phyloP scores from a whole-genome alignment of 371 early-diverging fungal species.

The Mucor indicus region DNA sequence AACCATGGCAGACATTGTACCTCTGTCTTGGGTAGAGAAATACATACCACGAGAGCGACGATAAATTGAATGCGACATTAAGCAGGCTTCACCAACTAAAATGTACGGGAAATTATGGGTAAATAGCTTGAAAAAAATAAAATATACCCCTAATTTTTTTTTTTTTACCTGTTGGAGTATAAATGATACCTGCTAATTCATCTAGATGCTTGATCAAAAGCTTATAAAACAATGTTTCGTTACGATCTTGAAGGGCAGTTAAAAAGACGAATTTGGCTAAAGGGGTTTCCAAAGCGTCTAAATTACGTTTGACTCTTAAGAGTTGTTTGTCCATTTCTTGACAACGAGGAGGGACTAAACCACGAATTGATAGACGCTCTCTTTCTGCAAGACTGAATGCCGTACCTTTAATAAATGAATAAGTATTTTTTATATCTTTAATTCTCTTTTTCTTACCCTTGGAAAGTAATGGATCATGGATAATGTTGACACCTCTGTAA shows the following conservation, averaged over 20 bases:
- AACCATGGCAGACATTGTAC: conserved; percentile 59
- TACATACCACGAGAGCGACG: conserved; percentile 67
- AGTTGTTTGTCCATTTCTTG: conserved; percentile 68
- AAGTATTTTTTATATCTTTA: too few relatives aligned
- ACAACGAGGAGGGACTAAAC: conserved; percentile 62
- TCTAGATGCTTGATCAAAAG: conserved; percentile 58
- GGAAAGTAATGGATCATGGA: conserved; percentile 59
- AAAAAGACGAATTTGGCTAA: conserved; percentile 58
- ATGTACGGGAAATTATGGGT: conserved; percentile 17
- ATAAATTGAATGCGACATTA: conserved; percentile 62
- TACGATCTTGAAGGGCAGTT: conserved; percentile 53
- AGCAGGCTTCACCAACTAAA: conserved; percentile 49
- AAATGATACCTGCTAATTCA: conserved; percentile 47
- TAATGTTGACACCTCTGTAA: conserved; percentile 56
- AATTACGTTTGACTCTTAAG: conserved; percentile 56
- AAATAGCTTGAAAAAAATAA: too few relatives aligned
- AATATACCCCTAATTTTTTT: neutral
- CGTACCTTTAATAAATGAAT: too few relatives aligned
- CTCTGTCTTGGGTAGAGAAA: conserved; percentile 58
- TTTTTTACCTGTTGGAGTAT: conserved; percentile 45
- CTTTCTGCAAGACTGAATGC: conserved; percentile 64
- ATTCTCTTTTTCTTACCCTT: conserved; percentile 32
- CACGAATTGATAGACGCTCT: conserved; percentile 64
- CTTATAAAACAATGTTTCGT: conserved; percentile 67
- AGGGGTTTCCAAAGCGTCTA: conserved; percentile 56